Conservation (phyloP, 2,329 filamentous ascomycete genomes). For the Claviceps sorghi region DNA sequence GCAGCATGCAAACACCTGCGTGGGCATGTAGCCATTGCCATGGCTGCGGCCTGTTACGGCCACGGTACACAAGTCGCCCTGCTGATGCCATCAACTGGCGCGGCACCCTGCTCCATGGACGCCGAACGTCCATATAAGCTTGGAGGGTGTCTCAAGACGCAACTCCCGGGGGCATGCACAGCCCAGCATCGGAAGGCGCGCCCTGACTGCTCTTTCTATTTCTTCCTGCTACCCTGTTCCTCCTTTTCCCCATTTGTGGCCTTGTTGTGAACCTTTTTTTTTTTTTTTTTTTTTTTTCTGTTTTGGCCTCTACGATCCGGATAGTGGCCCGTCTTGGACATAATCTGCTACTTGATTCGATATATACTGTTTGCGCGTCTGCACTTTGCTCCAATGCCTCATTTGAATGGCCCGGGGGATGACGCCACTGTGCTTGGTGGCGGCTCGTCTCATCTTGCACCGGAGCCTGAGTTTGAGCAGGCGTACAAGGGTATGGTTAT, state of each 20-base stretch:
- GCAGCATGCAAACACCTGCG: too few species aligned
- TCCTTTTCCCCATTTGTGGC: not conserved
- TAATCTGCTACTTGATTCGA: not conserved
- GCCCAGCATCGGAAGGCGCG: not conserved
- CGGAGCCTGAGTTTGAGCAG: slow-evolving; percentile 97
- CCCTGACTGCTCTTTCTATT: not conserved
- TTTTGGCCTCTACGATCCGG: not conserved
- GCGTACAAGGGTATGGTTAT: slow-evolving; percentile 64
- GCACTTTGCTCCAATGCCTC: slow-evolving; percentile 1
- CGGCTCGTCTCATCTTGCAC: slow-evolving; percentile 67
- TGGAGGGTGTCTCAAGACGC: not conserved
- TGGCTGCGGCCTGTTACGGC: too few species aligned
- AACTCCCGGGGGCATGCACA: too few species aligned
- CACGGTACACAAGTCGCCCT: too few species aligned
- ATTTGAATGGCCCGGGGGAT: slow-evolving; percentile 1
- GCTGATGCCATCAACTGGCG: too few species aligned
- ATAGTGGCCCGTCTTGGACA: too few species aligned
- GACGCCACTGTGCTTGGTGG: slow-evolving; percentile 4
- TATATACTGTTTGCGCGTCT: not conserved
- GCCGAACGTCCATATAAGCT: too few species aligned
- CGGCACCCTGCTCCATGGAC: too few species aligned
- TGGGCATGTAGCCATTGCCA: too few species aligned
- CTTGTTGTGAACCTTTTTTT: too few species aligned
- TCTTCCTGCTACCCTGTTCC: not conserved
- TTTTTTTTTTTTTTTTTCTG: not conserved